Conservation (phyloP, 257 asterid genomes). For the Solanum etuberosum region DNA sequence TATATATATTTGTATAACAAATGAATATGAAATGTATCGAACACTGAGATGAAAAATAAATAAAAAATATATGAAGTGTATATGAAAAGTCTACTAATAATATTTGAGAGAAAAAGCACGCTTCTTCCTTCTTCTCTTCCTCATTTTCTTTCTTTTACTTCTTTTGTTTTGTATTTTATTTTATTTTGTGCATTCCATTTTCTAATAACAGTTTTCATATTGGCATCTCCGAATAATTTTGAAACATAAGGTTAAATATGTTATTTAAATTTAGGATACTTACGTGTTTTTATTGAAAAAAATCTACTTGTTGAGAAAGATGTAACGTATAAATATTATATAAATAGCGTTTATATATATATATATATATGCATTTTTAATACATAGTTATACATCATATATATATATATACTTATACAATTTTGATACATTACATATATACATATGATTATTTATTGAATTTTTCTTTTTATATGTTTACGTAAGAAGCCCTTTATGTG, state of each 20-base stretch:
- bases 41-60: no score
- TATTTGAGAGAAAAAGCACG: no score
- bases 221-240: neutral
- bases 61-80: no score
- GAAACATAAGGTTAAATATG: neutral
- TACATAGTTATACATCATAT: neutral
- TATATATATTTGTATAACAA: no score
- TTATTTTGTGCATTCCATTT: neutral
- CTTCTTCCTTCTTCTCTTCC: neutral
- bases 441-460: neutral
- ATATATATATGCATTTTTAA: neutral
- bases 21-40: no score
- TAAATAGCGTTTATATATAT: neutral
- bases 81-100: no score
- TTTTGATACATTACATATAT: neutral
- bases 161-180: neutral
- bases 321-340: neutral
- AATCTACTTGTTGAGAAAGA: neutral
- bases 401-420: neutral
- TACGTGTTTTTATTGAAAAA: neutral
- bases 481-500: neutral
- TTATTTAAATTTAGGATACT: neutral
- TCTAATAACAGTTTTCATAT: neutral
- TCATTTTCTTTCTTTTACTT: neutral
- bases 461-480: neutral